Percentiles rank a stretch among this genome's conserved stretches.
These are phyloP conservation scores for Clonostachys byssicola DNA, from an alignment of 2,329 filamentous ascomycete species.

Conservation along the genomic window DNA sequence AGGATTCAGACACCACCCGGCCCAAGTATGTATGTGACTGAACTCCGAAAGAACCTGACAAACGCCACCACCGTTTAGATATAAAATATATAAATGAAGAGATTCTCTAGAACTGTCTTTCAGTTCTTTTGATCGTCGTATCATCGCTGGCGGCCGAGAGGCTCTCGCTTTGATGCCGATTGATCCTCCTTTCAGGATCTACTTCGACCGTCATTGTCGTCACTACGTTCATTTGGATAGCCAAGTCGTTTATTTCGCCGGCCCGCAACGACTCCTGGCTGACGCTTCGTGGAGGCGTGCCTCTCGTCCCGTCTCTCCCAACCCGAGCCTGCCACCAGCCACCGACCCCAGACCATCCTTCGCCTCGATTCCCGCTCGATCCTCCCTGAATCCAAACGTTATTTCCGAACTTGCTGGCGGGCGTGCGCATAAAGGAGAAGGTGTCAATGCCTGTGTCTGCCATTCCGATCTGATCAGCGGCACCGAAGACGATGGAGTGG, in stretches of 20 bases:
- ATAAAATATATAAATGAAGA: constrained; percentile 19
- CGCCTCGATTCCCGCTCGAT: background rate
- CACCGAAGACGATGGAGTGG: constrained; percentile 20
- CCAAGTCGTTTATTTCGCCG: background rate
- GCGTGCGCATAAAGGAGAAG: constrained; percentile 22
- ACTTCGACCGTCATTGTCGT: background rate
- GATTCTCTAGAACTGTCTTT: constrained; percentile 2
- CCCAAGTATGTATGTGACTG: too few species aligned
- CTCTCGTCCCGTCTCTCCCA: background rate
- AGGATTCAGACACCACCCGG: too few species aligned
- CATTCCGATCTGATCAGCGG: constrained; percentile 10
- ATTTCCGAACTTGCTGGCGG: constrained; percentile 19
- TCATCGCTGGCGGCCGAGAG: too few species aligned
- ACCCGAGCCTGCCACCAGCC: background rate
- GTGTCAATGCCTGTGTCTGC: constrained; percentile 29
- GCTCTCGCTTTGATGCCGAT: too few species aligned
- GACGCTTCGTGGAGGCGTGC: background rate
- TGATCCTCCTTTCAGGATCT: background rate
- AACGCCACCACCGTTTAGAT: too few species aligned
- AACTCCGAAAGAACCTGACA: too few species aligned
- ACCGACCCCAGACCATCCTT: background rate
- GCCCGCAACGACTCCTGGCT: background rate
- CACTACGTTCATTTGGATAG: background rate
- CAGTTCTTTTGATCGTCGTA: too few species aligned
- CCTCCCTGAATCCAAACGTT: constrained; percentile 10